phyloP scores from a whole-genome alignment of 169 alveolate species.

The Blepharisma undulans region DNA sequence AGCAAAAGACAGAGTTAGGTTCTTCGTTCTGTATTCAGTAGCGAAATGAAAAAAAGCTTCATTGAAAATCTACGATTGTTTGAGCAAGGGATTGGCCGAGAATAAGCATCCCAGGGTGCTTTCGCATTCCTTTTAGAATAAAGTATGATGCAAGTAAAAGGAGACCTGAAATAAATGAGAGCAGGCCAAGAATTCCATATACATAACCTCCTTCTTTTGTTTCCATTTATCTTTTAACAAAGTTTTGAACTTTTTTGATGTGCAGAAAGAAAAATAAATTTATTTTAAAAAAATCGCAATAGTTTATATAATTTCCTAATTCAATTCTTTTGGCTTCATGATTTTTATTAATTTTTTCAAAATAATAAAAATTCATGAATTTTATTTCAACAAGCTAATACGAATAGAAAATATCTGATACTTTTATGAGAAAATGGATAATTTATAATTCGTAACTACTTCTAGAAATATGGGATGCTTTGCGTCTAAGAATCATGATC shows the following conservation, averaged over 20 bases:
- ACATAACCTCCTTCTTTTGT: background rate
- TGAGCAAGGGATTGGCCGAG: background rate
- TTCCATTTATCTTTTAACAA: background rate
- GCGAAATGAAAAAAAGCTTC: background rate
- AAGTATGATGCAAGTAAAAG: background rate
- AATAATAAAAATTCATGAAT: no score
- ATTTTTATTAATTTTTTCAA: no score
- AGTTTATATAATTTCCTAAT: no score
- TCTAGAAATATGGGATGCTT: background rate
- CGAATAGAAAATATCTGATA: no score
- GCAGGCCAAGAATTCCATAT: background rate
- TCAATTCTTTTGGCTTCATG: no score
- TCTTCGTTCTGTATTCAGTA: background rate
- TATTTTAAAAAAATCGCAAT: no score
- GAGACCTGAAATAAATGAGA: background rate
- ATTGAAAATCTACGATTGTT: constrained; percentile 3
- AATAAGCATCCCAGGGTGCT: constrained; percentile 20
- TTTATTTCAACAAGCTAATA: no score
- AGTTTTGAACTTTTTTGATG: no score
- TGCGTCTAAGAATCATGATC: background rate
- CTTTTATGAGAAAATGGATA: background rate
- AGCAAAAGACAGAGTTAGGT: background rate
- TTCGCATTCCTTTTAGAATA: background rate
- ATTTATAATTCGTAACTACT: background rate
- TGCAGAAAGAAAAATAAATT: no score